These are phyloP conservation scores for Syzygium jambos DNA, from an alignment of 345 rosid species.

Conservation along the genomic window DNA sequence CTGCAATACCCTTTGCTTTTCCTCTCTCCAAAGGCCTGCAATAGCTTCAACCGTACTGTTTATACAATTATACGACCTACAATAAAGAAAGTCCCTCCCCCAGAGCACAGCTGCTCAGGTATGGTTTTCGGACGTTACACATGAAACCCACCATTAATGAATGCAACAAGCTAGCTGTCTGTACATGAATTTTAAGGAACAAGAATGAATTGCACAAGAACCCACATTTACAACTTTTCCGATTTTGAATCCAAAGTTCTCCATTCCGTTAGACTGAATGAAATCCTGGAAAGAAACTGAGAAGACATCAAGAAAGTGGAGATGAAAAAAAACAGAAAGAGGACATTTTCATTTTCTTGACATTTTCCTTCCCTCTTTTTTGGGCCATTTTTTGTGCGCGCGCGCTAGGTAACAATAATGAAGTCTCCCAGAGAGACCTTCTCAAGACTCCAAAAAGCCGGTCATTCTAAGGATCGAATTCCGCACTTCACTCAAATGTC, in stretches of 20 bases:
- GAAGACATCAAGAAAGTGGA: background rate
- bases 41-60: background rate
- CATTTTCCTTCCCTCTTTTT: background rate
- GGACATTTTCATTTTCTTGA: background rate
- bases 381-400: background rate
- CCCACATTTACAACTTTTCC: background rate
- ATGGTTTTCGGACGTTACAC: background rate
- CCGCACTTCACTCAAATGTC: conserved; percentile 67
- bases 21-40: background rate
- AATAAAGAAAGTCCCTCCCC: background rate
- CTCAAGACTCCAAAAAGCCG: conserved; percentile 70
- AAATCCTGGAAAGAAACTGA: background rate
- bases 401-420: background rate
- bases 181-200: background rate
- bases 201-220: background rate
- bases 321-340: background rate
- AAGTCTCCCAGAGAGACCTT: background rate
- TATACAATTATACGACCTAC: background rate
- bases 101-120: background rate
- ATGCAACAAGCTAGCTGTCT: background rate
- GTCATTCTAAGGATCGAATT: conserved; percentile 79
- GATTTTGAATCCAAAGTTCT: background rate
- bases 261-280: background rate
- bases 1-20: background rate
- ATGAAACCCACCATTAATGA: background rate